These are phyloP conservation scores for Nymphaea thermarum DNA, from an alignment of 164 flowering plant species.

Conservation along the genomic window DNA sequence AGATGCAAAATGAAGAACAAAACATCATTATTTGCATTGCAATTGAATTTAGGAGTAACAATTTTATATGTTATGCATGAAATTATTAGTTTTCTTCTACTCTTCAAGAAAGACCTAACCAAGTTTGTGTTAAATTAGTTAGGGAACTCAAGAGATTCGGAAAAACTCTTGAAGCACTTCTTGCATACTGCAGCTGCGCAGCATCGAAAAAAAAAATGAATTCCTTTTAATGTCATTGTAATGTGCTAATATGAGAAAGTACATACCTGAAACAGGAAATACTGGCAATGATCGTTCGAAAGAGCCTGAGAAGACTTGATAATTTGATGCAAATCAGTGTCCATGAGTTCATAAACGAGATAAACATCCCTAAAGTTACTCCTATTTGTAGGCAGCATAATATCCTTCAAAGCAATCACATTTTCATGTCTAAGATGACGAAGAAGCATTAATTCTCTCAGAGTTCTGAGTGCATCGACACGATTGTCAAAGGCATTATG, in stretches of 20 bases:
- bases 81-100: too few relatives aligned
- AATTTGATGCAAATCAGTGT: conserved; percentile 89
- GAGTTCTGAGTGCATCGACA: conserved; percentile 77
- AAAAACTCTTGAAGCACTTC: too few relatives aligned
- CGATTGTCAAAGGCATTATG: conserved; percentile 78
- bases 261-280: conserved; percentile 85
- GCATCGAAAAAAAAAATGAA: too few relatives aligned
- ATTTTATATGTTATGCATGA: too few relatives aligned
- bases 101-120: too few relatives aligned
- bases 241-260: not conserved
- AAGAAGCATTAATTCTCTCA: conserved; percentile 82
- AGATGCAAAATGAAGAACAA: too few relatives aligned
- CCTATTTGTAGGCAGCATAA: conserved; percentile 72
- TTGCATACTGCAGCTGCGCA: too few relatives aligned
- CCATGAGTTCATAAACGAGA: conserved; percentile 93
- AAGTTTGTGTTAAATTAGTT: too few relatives aligned
- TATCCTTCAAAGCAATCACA: conserved; percentile 78
- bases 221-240: too few relatives aligned
- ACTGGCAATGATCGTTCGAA: conserved; percentile 79
- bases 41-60: too few relatives aligned
- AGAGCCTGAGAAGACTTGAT: conserved; percentile 84
- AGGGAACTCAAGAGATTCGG: too few relatives aligned
- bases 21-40: too few relatives aligned
- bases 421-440: conserved; percentile 78
- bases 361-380: conserved; percentile 81